Evolutionary conservation across 352 stramenopile species (phyloP), one percentile per base, ranked within the genome.

Genomic region (Globisporangium carolinianum): DNA sequence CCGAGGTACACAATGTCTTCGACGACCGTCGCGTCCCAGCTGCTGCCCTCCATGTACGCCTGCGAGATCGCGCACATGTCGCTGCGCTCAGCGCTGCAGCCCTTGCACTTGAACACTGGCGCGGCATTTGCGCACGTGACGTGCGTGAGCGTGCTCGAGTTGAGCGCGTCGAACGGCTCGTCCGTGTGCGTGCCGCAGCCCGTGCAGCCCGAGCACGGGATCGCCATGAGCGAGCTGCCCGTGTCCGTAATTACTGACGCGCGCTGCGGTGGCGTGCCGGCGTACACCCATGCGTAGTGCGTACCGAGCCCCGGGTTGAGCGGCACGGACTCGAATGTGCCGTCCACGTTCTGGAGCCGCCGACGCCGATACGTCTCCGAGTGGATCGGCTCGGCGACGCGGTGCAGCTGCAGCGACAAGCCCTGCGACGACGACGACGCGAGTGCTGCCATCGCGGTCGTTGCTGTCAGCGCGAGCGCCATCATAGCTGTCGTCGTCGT

Each of bases 41-140:
- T 92, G 61, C 85, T 95, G 24, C 85, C 85, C 71, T 95, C 85
- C 67, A 89, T 85, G 60, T 95, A 95, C 47, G 79, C 76, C 76
- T 94, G 65, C 4, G 38, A 87, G 68, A 91, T 86, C 36, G 64
- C 61, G 54, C 84, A 92, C 54, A 72, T 73, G 57, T 90, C 46
- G 39, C 46, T 60, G 37, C 71, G 73, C 36, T 71, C 53, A 0
- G 47, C 8, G 12, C 42, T 49, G 60, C 84, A 92, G n/a, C 67
- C 53, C 10, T 75, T 70, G 66, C 82, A 92, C 18, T 68, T 65
- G 63, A 92, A 94, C 8, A 73, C 75, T 35, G 70, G 61, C 15
- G 66, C 45, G 6, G 56, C 56, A 6, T 73, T 64, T 1, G 55
- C 64, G 57, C 83, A 95, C 36, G 79, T 84, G 42, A 89, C 73